Evolutionary conservation across 768 basidiomycete genomes (phyloP).

Genomic region (Lyophyllum atratum): DNA sequence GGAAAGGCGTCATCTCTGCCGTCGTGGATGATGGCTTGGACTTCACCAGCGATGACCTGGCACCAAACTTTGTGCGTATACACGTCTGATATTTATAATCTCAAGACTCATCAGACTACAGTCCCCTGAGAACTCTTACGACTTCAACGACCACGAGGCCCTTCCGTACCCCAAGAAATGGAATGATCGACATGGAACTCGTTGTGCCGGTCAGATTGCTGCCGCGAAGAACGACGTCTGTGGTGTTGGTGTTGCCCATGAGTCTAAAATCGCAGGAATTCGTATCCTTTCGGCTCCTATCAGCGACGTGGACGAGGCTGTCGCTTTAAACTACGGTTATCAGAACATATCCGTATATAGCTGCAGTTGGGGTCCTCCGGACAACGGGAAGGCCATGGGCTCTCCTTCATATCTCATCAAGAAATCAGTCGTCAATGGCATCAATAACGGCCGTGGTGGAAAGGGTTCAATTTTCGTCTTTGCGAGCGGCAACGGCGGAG

Average conservation of each 20-base stretch:
- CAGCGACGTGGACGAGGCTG: constrained; percentile 93
- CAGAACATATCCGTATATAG: constrained; percentile 91
- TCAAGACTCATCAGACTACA: constrained; percentile 27
- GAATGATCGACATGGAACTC: constrained; percentile 95
- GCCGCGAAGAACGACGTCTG: constrained; percentile 91
- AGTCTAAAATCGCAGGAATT: constrained; percentile 90
- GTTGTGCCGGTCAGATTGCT: constrained; percentile 96
- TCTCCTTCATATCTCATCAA: constrained; percentile 87
- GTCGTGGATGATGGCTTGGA: constrained; percentile 96
- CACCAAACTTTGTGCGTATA: constrained; percentile 84
- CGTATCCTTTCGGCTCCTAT: constrained; percentile 94
- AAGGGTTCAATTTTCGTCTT: constrained; percentile 96
- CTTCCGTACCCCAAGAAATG: constrained; percentile 83
- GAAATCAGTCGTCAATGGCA: constrained; percentile 92
- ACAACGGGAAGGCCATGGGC: constrained; percentile 94
- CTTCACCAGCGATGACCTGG: constrained; percentile 82
- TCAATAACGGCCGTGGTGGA: constrained; percentile 85
- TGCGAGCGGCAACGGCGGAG: constrained; percentile 95
- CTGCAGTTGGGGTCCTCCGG: constrained; percentile 98
- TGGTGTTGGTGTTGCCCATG: constrained; percentile 91
- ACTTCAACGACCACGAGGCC: constrained; percentile 91
- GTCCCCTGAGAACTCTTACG: constrained; percentile 89
- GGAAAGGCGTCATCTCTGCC: constrained; percentile 81
- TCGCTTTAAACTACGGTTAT: constrained; percentile 90
- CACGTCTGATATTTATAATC: background rate